Base-by-base conservation (phyloP, 106 monocot species). In the Posidonia australis region DNA sequence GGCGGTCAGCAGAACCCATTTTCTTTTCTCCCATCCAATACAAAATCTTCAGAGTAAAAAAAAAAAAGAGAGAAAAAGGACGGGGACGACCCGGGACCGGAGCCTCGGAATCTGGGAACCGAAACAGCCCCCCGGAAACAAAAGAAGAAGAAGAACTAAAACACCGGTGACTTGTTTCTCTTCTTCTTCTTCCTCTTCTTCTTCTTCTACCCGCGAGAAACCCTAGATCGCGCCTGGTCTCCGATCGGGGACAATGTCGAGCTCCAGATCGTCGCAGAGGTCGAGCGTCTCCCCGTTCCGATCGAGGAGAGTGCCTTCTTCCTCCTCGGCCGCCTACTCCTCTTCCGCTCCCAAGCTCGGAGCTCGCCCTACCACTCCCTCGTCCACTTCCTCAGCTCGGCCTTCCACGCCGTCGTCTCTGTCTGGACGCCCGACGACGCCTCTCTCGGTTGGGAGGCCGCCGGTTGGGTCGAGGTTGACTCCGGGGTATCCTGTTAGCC, bases 241-340 rank as follows among this genome's bases (percentile, higher is more conserved):
- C 20, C 12, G 20, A n/a, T n/a, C n/a, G n/a, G n/a, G n/a, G n/a
- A n/a, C 60, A 62, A 71, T 71, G 71, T 61, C 75, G 13, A 54
- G 23, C n/a, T 62, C 53, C 18, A 36, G 62, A 41, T 75, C 68
- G 26, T 56, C 79, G 22, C 73, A 77, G 69, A 74, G 90, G 21
- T 82, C 94, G 74, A 96, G 86, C 78, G 80, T 86, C 63, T 96
- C 94, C 25, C 94, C 94, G 1, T 90, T 87, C 76, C 84, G 90
- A 55, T 96, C 84, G 19, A 63, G 84, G 46, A 73, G 68, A 47
- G 18, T 66, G 1, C 30, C 77, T 5, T 14, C 72, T 1, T 53
- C 77, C 2, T 13, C 79, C 41, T 31, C 76, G 31, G n/a, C 72
- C 2, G 43, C 65, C 5, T 18, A 75, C 45, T 17, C 72, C 19